These are phyloP conservation scores for Phycomyces nitens DNA, from an alignment of 192 early-diverging fungal genomes.

Conservation along the genomic window DNA sequence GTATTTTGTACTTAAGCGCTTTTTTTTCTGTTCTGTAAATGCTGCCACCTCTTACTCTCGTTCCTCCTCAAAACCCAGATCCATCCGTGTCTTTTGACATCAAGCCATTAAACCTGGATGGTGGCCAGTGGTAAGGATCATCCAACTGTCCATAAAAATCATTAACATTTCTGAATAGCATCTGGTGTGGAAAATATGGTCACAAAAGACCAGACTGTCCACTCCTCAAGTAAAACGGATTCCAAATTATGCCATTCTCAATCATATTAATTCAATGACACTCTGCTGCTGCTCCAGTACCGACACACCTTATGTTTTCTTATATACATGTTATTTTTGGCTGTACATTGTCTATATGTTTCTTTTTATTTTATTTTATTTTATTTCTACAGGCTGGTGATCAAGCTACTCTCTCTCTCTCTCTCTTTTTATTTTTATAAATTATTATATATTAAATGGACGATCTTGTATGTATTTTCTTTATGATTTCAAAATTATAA, in stretches of 20 bases:
- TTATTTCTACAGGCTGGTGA: too few species aligned
- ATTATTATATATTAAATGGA: too few species aligned
- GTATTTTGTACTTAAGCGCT: too few species aligned
- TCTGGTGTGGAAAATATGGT: constrained; percentile 15
- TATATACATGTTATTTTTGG: neutral
- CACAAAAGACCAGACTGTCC: constrained; percentile 1
- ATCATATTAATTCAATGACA: neutral
- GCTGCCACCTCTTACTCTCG: neutral
- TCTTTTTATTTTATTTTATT: neutral
- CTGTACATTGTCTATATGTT: constrained; percentile 1
- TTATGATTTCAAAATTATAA: too few species aligned
- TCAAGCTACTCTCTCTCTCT: too few species aligned
- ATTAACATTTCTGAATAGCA: too few species aligned
- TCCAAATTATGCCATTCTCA: neutral
- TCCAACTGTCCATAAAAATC: too few species aligned
- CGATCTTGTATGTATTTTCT: too few species aligned
- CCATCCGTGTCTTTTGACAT: neutral
- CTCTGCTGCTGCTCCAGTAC: too few species aligned
- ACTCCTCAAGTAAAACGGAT: neutral
- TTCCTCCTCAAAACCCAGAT: neutral
- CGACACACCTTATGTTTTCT: neutral
- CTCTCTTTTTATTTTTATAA: too few species aligned
- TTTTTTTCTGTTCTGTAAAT: too few species aligned
- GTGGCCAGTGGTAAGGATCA: constrained; percentile 12
- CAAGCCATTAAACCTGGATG: constrained; percentile 10